Evolutionary conservation across 768 basidiomycete genomes (phyloP).

Genomic region (Lentinula guzmanii): DNA sequence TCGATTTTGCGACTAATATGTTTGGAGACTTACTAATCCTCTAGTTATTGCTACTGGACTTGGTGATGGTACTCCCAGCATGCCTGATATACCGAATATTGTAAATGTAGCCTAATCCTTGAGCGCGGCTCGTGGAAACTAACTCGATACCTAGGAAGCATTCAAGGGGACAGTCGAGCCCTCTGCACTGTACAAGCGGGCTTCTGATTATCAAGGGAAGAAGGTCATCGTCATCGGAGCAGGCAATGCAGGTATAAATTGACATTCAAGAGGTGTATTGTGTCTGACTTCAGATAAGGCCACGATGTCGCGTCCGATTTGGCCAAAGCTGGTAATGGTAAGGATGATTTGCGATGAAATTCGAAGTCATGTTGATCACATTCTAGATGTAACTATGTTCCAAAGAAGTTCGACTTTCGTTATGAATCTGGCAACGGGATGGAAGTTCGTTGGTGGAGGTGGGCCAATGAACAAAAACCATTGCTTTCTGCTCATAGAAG

Average conservation of each 20-base stretch:
- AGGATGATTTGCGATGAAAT: too few species aligned
- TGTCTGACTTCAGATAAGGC: neutral
- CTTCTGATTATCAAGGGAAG: conserved; percentile 33
- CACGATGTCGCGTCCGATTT: conserved; percentile 1
- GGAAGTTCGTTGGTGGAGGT: conserved; percentile 12
- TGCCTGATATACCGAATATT: conserved; percentile 21
- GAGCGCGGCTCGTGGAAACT: neutral
- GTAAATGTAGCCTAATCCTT: neutral
- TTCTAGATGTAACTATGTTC: conserved; percentile 37
- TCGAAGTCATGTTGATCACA: neutral
- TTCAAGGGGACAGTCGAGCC: neutral
- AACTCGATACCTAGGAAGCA: neutral
- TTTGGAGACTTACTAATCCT: neutral
- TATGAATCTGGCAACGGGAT: conserved; percentile 29
- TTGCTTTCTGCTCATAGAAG: neutral
- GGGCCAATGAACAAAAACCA: neutral
- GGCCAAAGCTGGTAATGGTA: neutral
- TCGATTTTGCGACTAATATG: neutral
- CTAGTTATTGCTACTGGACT: conserved; percentile 41
- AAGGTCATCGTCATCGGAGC: conserved; percentile 46
- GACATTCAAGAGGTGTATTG: neutral
- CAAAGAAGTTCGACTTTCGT: conserved; percentile 52
- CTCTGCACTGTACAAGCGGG: conserved; percentile 8
- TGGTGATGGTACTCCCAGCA: conserved; percentile 31
- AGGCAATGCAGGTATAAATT: conserved; percentile 26